phyloP scores from a whole-genome alignment of 2,329 filamentous ascomycete genomes.

The Ceratocystis cubensis region DNA sequence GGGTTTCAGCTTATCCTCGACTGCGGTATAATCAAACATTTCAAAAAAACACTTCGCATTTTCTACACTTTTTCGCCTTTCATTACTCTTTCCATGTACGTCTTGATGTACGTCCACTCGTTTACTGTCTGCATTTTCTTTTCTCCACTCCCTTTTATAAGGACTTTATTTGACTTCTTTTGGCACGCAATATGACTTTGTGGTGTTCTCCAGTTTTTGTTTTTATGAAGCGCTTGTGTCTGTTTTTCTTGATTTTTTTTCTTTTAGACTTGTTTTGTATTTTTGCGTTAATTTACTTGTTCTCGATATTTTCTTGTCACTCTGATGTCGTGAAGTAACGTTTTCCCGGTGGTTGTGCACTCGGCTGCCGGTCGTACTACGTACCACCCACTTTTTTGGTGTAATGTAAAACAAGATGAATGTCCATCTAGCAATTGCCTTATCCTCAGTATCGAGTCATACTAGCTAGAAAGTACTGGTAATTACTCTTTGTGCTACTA shows the following conservation, averaged over 20 bases:
- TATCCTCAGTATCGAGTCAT: background rate
- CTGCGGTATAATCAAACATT: constrained; percentile 4
- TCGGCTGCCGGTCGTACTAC: background rate
- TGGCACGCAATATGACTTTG: background rate
- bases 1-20: constrained; percentile 9
- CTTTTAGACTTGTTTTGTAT: background rate
- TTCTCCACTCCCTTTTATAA: constrained; percentile 7
- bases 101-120: background rate
- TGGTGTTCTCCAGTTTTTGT: background rate
- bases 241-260: background rate
- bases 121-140: constrained; percentile 13
- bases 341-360: background rate
- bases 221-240: constrained; percentile 1
- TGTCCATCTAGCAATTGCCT: background rate
- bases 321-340: background rate
- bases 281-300: background rate
- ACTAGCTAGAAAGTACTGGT: no score
- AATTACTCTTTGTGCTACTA: no score
- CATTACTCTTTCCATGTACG: background rate
- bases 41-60: background rate
- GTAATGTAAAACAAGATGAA: background rate
- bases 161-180: constrained; percentile 4
- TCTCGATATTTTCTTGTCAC: background rate
- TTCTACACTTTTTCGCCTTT: background rate
- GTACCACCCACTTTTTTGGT: background rate